Evolutionary conservation across 257 asterid genomes (phyloP).

Genomic region (Fraxinus cuspidata): DNA sequence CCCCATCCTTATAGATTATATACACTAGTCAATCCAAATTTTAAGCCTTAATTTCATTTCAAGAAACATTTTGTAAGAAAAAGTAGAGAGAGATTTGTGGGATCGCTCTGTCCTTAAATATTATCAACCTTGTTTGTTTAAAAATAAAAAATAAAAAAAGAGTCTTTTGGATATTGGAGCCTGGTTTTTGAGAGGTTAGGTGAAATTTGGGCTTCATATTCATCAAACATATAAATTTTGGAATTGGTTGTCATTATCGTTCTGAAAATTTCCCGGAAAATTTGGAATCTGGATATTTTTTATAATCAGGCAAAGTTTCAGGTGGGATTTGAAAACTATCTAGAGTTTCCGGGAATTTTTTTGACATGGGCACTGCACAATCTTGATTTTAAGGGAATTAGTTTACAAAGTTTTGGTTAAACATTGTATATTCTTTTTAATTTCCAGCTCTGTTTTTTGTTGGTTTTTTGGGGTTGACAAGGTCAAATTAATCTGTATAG

Average conservation of each 20-base stretch:
- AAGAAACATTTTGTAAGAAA: slow-evolving; percentile 4
- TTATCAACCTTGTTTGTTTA: slow-evolving; percentile 9
- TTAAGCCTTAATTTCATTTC: slow-evolving; percentile 42
- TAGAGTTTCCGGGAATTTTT: slow-evolving; percentile 19
- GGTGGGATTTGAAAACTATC: slow-evolving; percentile 28
- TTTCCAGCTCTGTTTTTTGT: slow-evolving; percentile 30
- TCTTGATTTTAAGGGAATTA: slow-evolving; percentile 34
- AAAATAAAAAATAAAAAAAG: background rate
- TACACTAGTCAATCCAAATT: slow-evolving; percentile 25
- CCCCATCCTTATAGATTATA: background rate
- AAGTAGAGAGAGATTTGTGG: slow-evolving; percentile 32
- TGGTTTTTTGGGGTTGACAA: slow-evolving; percentile 35
- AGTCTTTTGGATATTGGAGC: background rate
- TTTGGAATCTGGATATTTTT: slow-evolving; percentile 35
- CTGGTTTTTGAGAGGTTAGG: slow-evolving; percentile 21
- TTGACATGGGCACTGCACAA: slow-evolving; percentile 18
- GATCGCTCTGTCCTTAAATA: slow-evolving; percentile 43
- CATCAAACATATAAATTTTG: slow-evolving; percentile 28
- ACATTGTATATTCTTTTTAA: background rate
- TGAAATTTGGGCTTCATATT: slow-evolving; percentile 28
- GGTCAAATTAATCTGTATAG: slow-evolving; percentile 31
- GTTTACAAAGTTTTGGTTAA: slow-evolving; percentile 22
- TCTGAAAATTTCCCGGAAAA: slow-evolving; percentile 37
- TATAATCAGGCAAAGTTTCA: slow-evolving; percentile 42
- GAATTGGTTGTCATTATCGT: slow-evolving; percentile 25